Evolutionary conservation across 495 filamentous ascomycete genomes (phyloP).

Genomic region (Penicillium cosmopolitanum): DNA sequence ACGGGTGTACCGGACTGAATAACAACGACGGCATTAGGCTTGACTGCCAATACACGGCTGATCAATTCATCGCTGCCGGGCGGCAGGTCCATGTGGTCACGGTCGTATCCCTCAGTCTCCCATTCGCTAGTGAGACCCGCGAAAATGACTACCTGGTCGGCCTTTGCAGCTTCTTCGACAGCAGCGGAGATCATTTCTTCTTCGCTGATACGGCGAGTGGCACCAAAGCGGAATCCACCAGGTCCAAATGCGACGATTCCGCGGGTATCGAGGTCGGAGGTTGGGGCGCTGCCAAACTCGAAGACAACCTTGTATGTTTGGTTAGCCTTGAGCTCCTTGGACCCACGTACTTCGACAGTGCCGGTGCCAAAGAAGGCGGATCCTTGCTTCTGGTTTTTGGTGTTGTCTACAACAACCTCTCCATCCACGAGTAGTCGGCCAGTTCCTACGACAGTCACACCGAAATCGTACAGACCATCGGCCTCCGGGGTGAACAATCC

Average conservation of each 20-base stretch:
- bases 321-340: slow-evolving; percentile 58
- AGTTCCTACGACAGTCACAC: slow-evolving; percentile 75
- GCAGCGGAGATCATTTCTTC: slow-evolving; percentile 69
- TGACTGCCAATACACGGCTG: slow-evolving; percentile 67
- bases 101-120: slow-evolving; percentile 87
- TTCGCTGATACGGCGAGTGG: slow-evolving; percentile 66
- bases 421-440: slow-evolving; percentile 71
- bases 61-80: slow-evolving; percentile 77
- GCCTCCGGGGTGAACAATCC: slow-evolving; percentile 61
- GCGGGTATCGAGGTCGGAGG: slow-evolving; percentile 59
- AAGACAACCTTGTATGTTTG: slow-evolving; percentile 63
- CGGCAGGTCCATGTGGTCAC: slow-evolving; percentile 82
- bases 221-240: slow-evolving; percentile 80
- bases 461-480: slow-evolving; percentile 72
- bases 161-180: slow-evolving; percentile 60
- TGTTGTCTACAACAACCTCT: slow-evolving; percentile 71
- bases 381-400: slow-evolving; percentile 62
- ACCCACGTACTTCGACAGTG: slow-evolving; percentile 63
- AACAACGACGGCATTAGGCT: slow-evolving; percentile 76
- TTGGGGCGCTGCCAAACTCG: slow-evolving; percentile 67
- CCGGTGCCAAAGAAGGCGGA: slow-evolving; percentile 63
- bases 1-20: slow-evolving; percentile 86
- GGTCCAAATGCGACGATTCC: slow-evolving; percentile 58
- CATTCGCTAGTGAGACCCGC: slow-evolving; percentile 83
- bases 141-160: slow-evolving; percentile 77